These are phyloP conservation scores for Ilex asprella DNA, from an alignment of 257 asterid species.

Conservation along the genomic window DNA sequence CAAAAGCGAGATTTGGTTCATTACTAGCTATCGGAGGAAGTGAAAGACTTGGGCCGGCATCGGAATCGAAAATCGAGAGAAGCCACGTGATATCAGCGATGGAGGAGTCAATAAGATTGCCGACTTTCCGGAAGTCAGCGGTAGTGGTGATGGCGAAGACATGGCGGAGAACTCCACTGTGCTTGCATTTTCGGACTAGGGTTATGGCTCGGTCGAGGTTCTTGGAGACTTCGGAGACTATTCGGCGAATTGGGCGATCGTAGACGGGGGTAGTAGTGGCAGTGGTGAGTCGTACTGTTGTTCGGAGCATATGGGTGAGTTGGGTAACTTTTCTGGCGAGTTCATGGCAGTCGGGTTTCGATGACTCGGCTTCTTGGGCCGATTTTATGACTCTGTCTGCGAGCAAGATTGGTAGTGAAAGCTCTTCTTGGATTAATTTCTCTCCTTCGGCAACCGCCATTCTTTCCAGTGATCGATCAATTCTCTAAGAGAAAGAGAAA, in stretches of 20 bases:
- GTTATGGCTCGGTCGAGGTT: constrained; percentile 37
- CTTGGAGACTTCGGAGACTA: constrained; percentile 32
- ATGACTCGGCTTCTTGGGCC: constrained; percentile 45
- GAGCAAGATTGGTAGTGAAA: constrained; percentile 45
- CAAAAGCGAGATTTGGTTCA: constrained; percentile 47
- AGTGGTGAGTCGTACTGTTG: constrained; percentile 44
- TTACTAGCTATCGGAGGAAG: constrained; percentile 49
- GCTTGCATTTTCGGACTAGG: constrained; percentile 42
- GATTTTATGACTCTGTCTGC: constrained; percentile 42
- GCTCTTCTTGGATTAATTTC: constrained; percentile 36
- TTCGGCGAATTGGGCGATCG: constrained; percentile 65
- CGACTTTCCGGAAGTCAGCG: constrained; percentile 41
- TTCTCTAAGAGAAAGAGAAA: too few species aligned
- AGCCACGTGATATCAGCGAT: constrained; percentile 50
- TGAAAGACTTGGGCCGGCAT: constrained; percentile 26
- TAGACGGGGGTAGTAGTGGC: constrained; percentile 20
- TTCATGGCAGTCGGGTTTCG: constrained; percentile 36
- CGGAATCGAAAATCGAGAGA: constrained; percentile 26
- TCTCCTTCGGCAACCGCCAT: constrained; percentile 22
- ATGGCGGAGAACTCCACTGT: constrained; percentile 42
- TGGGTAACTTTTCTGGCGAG: constrained; percentile 30
- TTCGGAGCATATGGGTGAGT: constrained; percentile 42
- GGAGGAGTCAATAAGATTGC: constrained; percentile 28
- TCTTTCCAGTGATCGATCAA: too few species aligned
- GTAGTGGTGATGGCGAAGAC: constrained; percentile 49